Evolutionary conservation across 2,329 filamentous ascomycete genomes (phyloP), one percentile per base, ranked within the genome.

Genomic region (Botrytis sinoallii): DNA sequence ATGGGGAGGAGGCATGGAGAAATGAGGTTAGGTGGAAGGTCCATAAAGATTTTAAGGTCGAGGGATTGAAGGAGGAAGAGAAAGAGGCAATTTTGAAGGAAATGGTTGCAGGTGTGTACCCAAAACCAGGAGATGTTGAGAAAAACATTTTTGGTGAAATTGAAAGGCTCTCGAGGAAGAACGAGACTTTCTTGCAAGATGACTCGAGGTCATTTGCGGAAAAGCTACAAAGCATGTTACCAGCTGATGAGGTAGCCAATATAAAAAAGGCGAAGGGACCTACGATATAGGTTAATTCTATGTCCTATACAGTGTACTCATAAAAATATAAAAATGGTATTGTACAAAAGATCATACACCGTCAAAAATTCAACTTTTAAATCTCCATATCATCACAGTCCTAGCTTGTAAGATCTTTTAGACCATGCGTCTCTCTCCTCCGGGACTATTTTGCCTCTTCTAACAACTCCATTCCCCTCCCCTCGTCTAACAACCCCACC

Each of bases 61-160:
- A 64, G 38, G 35, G 59, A 25, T 63, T 77, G 63, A 67, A 59
- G 44, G 64, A 76, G 63, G 70, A 77, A 32, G 73, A 77, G 61
- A 76, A 77, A 72, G 73, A 75, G 44, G 74, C 74, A 2, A 60
- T 80, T 18, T 68, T 76, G 69, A 77, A 76, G 48, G 67, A 77
- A 44, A 79, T 79, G 77, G 77, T 80, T 70, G 80, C 75, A 59
- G 81, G 81, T 57, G 76, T 79, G n/a, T 80, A 81, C 69, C 63
- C 73, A 42, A 72, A 67, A 25, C 78, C 79, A 4, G 74, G 75
- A 60, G n/a, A 63, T 35, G 65, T 73, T 4, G 64, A 70, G 40
- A 35, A 70, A 42, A 59, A 46, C 75, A 52, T 79, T 40, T 25
- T 79, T 40, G 75, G 75, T 14, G 73, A 74, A 46, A 76, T 80